Base-by-base conservation (phyloP, 495 filamentous ascomycete genomes). In the Immersiella caudata region DNA sequence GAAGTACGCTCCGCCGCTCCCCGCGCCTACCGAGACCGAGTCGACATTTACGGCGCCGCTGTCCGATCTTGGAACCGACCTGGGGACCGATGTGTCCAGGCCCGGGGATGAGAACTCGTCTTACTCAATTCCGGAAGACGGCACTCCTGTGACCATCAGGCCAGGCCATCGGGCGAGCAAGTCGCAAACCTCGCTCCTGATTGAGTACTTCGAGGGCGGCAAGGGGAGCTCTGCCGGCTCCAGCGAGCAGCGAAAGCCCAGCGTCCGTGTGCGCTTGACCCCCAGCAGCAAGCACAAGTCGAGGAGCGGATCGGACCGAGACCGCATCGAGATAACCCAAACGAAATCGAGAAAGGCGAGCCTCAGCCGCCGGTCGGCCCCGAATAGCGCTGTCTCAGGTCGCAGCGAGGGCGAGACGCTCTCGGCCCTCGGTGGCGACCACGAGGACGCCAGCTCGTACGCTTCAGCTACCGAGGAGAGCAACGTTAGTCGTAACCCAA, bases 201-300 rank as follows among this genome's bases (percentile, higher is more conserved):
- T 99, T 74, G 95, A 99, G 79, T 97, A 97, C 78, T 99, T 97
- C 75, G 94, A 97, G 79, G 93, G 88, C 70, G 90, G 91, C 60
- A 97, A 95, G 77, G 81, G 82, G 63, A 67, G 63, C 62, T 74
- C 80, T 35, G 83, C 87, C 50, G 68, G 79, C 50, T 75, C 81
- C 59, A 70, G 81, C 81, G 62, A 84, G 79, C 75, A 81, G 57
- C 81, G 90, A 84, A 80, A 93, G 67, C 96, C 95, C 1, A 97
- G 93, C 80, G 95, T 99, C 52, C 88, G 95, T 71, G 95, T 99
- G 63, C 93, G 94, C 72, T 87, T 99, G 59, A 97, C 93, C 36
- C 95, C 96, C 33, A 95, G 81, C 65, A 79, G 82, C 58, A 81
- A 78, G 35, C 76, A 80, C 56, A 80, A 82, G 52, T 70, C 70